These are phyloP conservation scores for Canna indica DNA, from an alignment of 176 grass and related monocot genomes.

Conservation along the genomic window DNA sequence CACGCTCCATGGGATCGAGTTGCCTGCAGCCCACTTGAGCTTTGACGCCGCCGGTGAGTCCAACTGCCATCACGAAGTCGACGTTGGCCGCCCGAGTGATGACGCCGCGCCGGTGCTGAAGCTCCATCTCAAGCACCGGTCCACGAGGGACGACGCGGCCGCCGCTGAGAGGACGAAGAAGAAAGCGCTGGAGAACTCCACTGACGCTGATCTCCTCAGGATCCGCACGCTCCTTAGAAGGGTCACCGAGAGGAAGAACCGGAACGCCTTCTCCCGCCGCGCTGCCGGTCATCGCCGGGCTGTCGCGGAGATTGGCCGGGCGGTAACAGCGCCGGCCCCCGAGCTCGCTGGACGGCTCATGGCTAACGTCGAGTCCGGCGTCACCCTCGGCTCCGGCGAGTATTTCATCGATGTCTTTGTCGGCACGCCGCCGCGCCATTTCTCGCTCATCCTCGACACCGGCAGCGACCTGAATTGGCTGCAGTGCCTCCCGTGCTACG, in stretches of 20 bases:
- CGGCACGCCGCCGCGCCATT: constrained; percentile 68
- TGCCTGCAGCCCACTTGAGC: constrained; percentile 1
- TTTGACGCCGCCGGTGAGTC: not conserved
- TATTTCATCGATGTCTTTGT: constrained; percentile 78
- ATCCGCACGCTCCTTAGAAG: constrained; percentile 39
- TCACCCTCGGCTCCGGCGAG: constrained; percentile 68
- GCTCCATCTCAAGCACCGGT: constrained; percentile 40
- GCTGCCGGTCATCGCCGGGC: not conserved
- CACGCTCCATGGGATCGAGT: not conserved
- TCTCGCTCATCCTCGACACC: constrained; percentile 86
- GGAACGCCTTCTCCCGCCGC: not conserved
- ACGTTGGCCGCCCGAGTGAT: too few relatives aligned
- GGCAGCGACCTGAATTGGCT: constrained; percentile 98
- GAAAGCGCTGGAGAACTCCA: constrained; percentile 33
- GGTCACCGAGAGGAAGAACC: not conserved
- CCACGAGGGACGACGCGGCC: constrained; percentile 12
- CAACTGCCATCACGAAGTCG: not conserved
- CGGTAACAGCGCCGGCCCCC: constrained; percentile 14
- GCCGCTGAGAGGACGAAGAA: constrained; percentile 21
- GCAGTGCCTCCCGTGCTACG: constrained; percentile 74
- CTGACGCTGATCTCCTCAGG: constrained; percentile 39
- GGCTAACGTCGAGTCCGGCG: constrained; percentile 71
- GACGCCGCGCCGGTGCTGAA: constrained; percentile 45
- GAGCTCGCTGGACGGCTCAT: constrained; percentile 49
- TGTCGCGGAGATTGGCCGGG: not conserved